These are phyloP conservation scores for Arabis alpina DNA, from an alignment of 345 rosid genomes.

Conservation along the genomic window DNA sequence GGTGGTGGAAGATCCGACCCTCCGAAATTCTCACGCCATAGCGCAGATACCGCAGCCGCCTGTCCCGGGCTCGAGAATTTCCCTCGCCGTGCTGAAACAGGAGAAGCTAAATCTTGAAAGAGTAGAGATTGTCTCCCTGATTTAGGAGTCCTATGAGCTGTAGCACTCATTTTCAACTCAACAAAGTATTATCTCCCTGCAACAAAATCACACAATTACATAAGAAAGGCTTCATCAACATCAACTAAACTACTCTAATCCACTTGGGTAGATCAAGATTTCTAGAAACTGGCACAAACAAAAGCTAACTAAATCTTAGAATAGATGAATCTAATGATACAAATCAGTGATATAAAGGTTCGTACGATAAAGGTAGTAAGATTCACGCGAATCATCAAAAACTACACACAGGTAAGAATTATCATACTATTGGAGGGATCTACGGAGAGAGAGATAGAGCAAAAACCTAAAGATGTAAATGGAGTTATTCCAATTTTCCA, in stretches of 20 bases:
- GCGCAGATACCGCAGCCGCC: constrained; percentile 93
- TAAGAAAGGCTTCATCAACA: constrained; percentile 17
- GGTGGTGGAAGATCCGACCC: constrained; percentile 97
- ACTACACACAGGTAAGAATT: not conserved
- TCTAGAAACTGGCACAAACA: not conserved
- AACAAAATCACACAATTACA: not conserved
- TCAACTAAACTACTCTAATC: constrained; percentile 2
- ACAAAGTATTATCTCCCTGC: constrained; percentile 26
- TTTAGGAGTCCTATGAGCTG: constrained; percentile 71
- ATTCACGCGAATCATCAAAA: not conserved
- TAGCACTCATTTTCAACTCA: constrained; percentile 54
- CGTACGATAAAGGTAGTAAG: constrained; percentile 12
- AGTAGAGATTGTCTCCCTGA: constrained; percentile 82
- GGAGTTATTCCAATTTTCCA: constrained; percentile 1
- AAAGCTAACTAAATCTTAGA: too few relatives aligned
- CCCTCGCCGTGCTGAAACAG: constrained; percentile 74
- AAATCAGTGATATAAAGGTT: not conserved
- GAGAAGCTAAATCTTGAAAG: constrained; percentile 90
- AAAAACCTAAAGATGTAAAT: constrained; percentile 26
- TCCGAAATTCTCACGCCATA: constrained; percentile 91
- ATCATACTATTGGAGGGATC: not conserved
- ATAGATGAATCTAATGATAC: not conserved
- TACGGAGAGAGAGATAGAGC: not conserved
- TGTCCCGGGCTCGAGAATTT: constrained; percentile 84
- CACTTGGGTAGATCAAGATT: not conserved